Conservation (phyloP, 352 stramenopile genomes). For the Blastocystis sp. region DNA sequence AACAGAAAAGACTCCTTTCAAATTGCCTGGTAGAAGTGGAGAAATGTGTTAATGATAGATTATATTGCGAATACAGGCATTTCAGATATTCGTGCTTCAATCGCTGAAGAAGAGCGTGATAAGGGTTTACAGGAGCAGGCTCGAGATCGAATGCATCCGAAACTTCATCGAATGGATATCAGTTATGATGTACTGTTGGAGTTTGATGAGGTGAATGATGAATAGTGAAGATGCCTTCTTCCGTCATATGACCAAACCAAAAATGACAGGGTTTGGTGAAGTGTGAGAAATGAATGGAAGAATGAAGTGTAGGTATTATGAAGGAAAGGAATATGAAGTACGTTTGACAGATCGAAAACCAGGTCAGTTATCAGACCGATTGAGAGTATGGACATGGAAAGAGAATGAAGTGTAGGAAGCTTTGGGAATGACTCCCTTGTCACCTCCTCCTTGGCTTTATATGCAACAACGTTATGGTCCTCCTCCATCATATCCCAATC, state of each 20-base stretch:
- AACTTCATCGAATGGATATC: slow-evolving; percentile 91
- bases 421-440: slow-evolving; percentile 82
- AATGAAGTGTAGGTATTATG: slow-evolving; percentile 70
- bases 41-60: slow-evolving; percentile 67
- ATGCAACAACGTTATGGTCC: slow-evolving; percentile 96
- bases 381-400: neutral
- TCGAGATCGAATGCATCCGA: slow-evolving; percentile 83
- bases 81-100: slow-evolving; percentile 72
- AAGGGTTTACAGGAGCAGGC: slow-evolving; percentile 73
- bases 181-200: slow-evolving; percentile 78
- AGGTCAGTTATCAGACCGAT: slow-evolving; percentile 75
- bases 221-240: slow-evolving; percentile 88
- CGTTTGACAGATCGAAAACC: slow-evolving; percentile 80
- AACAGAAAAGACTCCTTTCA: slow-evolving; percentile 86
- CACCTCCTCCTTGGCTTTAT: slow-evolving; percentile 89
- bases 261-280: slow-evolving; percentile 75
- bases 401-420: slow-evolving; percentile 72
- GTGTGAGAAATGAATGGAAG: slow-evolving; percentile 67
- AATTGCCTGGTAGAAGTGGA: slow-evolving; percentile 72
- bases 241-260: slow-evolving; percentile 93
- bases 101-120: slow-evolving; percentile 67
- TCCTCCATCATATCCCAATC: slow-evolving; percentile 86
- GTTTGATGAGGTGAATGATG: no score
- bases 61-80: slow-evolving; percentile 93
- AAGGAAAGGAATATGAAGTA: slow-evolving; percentile 90